phyloP scores from a whole-genome alignment of 164 flowering plant genomes.

The Warburgia ugandensis region DNA sequence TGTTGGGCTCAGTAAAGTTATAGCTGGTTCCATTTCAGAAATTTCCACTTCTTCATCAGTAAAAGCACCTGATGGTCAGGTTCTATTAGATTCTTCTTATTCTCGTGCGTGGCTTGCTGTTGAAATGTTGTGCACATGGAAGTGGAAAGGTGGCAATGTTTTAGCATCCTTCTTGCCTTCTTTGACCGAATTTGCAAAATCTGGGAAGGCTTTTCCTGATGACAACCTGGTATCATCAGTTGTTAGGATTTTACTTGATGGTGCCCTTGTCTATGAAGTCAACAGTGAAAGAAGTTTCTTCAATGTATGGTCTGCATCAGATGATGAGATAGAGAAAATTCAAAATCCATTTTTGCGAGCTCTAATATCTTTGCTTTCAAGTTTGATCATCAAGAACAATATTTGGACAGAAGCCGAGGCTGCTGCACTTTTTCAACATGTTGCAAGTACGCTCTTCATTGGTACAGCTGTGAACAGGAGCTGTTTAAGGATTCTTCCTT shows the following conservation, averaged over 20 bases:
- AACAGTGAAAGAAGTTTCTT: slow-evolving; percentile 19
- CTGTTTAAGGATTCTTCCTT: slow-evolving; percentile 70
- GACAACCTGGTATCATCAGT: slow-evolving; percentile 46
- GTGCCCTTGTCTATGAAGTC: slow-evolving; percentile 60
- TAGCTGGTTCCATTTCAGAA: slow-evolving; percentile 30
- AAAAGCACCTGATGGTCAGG: slow-evolving; percentile 21
- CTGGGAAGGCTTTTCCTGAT: slow-evolving; percentile 10
- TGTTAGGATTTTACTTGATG: slow-evolving; percentile 61
- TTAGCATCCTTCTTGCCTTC: slow-evolving; percentile 57
- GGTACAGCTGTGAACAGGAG: slow-evolving; percentile 46
- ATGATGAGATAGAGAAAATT: slow-evolving; percentile 47
- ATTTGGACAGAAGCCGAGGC: slow-evolving; percentile 61
- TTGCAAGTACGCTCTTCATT: slow-evolving; percentile 44
- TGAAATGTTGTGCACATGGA: slow-evolving; percentile 89
- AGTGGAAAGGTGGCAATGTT: slow-evolving; percentile 79
- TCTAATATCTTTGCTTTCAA: slow-evolving; percentile 45
- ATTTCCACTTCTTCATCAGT: slow-evolving; percentile 2
- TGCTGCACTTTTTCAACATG: slow-evolving; percentile 29
- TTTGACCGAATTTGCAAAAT: slow-evolving; percentile 36
- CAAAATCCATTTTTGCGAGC: slow-evolving; percentile 76
- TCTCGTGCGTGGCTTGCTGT: slow-evolving; percentile 84
- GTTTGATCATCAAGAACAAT: slow-evolving; percentile 41
- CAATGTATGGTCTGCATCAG: slow-evolving; percentile 33
- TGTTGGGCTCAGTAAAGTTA: slow-evolving; percentile 50
- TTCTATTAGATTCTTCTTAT: slow-evolving; percentile 13